Conservation (phyloP, 116 monocot genomes). For the Dioscorea cayenensis region DNA sequence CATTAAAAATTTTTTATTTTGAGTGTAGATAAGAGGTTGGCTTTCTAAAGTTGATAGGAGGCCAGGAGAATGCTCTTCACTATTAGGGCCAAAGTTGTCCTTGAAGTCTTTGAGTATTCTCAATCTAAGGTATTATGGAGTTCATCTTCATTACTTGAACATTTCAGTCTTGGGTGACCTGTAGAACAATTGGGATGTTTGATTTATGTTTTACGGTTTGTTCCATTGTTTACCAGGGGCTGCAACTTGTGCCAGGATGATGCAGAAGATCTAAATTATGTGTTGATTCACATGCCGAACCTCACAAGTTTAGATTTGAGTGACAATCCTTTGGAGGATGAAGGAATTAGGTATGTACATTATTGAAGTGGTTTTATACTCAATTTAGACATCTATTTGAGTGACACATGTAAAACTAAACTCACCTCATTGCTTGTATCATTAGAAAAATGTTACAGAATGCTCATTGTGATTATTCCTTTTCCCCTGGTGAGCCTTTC, state of each 20-base stretch:
- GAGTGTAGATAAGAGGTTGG: slow-evolving; percentile 69
- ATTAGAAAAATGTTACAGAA: background rate
- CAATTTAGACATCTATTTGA: background rate
- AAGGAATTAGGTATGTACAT: slow-evolving; percentile 58
- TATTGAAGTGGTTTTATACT: background rate
- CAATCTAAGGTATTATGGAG: slow-evolving; percentile 53
- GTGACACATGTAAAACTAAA: background rate
- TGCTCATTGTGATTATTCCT: background rate
- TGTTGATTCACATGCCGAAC: slow-evolving; percentile 62
- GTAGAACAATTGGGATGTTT: background rate
- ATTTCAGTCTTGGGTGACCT: background rate
- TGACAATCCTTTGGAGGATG: slow-evolving; percentile 86
- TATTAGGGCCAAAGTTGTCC: slow-evolving; percentile 13
- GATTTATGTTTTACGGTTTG: background rate
- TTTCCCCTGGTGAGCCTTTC: background rate
- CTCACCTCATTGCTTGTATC: background rate
- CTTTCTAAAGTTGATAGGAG: slow-evolving; percentile 41
- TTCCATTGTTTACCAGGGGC: slow-evolving; percentile 33
- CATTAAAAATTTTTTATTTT: background rate
- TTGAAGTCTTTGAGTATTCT: slow-evolving; percentile 56
- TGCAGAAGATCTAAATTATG: slow-evolving; percentile 48
- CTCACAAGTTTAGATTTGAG: slow-evolving; percentile 75
- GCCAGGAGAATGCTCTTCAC: slow-evolving; percentile 15
- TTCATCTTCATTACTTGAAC: background rate
- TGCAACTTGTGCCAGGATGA: slow-evolving; percentile 67